Percentiles rank a stretch among this genome's conserved stretches.
phyloP scores from a whole-genome alignment of 306 rosid genomes.

The Prunus mongolica region DNA sequence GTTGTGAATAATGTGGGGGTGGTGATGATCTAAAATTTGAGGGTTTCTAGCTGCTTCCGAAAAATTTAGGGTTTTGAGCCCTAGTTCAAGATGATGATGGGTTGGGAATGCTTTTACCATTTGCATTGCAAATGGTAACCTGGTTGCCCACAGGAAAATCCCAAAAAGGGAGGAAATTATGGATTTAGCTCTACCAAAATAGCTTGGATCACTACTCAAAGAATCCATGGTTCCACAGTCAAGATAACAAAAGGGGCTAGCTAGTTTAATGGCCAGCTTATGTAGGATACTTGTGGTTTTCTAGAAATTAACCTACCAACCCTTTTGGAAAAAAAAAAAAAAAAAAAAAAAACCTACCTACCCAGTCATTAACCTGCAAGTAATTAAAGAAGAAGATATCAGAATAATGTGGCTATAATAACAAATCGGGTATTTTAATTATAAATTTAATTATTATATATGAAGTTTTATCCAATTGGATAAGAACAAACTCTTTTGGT shows the following conservation, averaged over 20 bases:
- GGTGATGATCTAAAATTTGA: not conserved
- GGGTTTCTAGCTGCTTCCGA: not conserved
- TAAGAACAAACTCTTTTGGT: not conserved
- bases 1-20: conserved; percentile 20
- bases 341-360: not conserved
- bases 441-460: no score
- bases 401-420: not conserved
- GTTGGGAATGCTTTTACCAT: not conserved
- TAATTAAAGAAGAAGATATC: not conserved
- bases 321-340: no score
- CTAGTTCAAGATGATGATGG: conserved; percentile 15
- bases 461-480: not conserved
- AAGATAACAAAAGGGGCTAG: no score
- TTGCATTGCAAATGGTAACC: conserved; percentile 10
- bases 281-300: no score
- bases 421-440: not conserved
- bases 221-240: no score
- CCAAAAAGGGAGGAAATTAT: conserved; percentile 22
- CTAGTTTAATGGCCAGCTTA: no score
- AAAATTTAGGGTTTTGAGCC: conserved; percentile 50
- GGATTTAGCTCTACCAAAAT: conserved; percentile 11
- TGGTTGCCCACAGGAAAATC: conserved; percentile 20
- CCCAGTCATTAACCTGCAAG: not conserved
- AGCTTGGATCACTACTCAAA: not conserved
- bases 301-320: not conserved